These are phyloP conservation scores for Colletotrichum nymphaeae DNA, from an alignment of 2,329 filamentous ascomycete species.

Conservation along the genomic window DNA sequence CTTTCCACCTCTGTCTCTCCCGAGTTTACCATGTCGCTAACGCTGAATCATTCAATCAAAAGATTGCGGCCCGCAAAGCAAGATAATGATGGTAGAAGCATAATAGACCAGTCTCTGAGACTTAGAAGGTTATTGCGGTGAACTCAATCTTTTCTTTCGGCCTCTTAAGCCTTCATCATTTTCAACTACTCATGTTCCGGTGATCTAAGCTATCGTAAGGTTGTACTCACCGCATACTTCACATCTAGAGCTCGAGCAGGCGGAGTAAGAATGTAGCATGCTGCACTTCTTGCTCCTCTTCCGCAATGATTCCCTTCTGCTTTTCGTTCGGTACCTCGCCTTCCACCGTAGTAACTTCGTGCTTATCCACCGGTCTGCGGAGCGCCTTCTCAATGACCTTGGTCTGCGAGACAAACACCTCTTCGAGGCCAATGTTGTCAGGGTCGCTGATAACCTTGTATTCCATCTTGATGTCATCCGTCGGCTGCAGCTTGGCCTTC, in stretches of 20 bases:
- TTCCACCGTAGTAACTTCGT: constrained; percentile 40
- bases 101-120: neutral
- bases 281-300: constrained; percentile 89
- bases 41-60: neutral
- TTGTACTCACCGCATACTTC: neutral
- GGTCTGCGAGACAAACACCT: constrained; percentile 70
- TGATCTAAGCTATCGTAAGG: neutral
- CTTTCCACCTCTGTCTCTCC: neutral
- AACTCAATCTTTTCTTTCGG: neutral
- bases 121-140: neutral
- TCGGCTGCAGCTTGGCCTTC: constrained; percentile 89
- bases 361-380: constrained; percentile 75
- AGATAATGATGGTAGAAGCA: constrained; percentile 2
- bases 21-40: constrained; percentile 7
- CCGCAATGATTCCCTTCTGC: constrained; percentile 67
- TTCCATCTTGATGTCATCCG: constrained; percentile 96
- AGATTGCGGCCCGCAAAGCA: constrained; percentile 32
- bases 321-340: constrained; percentile 30
- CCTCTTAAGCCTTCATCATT: neutral
- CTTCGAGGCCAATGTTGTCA: constrained; percentile 77
- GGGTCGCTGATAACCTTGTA: constrained; percentile 86
- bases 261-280: constrained; percentile 84
- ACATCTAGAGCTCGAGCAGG: constrained; percentile 73
- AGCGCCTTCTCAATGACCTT: constrained; percentile 63
- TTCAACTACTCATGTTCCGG: neutral